These are phyloP conservation scores for Podila verticillata DNA, from an alignment of 192 early-diverging fungal species.

Conservation along the genomic window DNA sequence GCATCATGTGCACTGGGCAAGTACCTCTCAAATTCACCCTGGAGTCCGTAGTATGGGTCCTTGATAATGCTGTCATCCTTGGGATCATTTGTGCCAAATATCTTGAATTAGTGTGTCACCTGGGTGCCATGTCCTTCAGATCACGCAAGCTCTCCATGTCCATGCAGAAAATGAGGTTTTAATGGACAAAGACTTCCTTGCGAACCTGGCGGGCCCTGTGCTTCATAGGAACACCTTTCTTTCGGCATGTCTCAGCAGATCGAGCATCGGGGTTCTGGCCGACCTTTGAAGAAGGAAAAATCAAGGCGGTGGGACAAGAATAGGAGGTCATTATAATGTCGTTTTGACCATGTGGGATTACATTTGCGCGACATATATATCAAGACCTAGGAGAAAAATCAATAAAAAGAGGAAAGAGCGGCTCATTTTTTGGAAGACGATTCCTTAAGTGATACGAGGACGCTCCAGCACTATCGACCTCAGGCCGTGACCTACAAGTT, in stretches of 20 bases:
- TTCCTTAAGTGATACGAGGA: conserved; percentile 78
- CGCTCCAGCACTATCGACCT: conserved; percentile 90
- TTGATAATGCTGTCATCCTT: conserved; percentile 75
- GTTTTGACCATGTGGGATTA: neutral
- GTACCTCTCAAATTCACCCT: conserved; percentile 79
- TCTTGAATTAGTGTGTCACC: conserved; percentile 55
- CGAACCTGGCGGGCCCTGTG: conserved; percentile 78
- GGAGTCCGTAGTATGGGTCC: conserved; percentile 65
- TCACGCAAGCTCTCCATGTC: conserved; percentile 81
- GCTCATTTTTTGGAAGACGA: too few relatives aligned
- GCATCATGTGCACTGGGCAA: conserved; percentile 77
- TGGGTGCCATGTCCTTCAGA: conserved; percentile 55
- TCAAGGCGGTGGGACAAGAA: neutral
- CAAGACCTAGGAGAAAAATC: neutral
- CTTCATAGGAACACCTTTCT: conserved; percentile 76
- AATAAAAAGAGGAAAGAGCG: neutral
- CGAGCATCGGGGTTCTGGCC: conserved; percentile 79
- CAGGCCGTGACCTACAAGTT: conserved; percentile 63
- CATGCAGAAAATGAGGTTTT: conserved; percentile 93
- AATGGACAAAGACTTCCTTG: conserved; percentile 69
- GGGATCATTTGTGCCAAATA: conserved; percentile 86
- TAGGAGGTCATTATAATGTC: neutral
- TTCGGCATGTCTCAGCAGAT: conserved; percentile 70
- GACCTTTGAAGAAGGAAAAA: conserved; percentile 43
- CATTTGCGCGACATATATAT: neutral